Evolutionary conservation across 805 yeast genomes (phyloP).

Genomic region (Tetrapisispora taiwanensis): DNA sequence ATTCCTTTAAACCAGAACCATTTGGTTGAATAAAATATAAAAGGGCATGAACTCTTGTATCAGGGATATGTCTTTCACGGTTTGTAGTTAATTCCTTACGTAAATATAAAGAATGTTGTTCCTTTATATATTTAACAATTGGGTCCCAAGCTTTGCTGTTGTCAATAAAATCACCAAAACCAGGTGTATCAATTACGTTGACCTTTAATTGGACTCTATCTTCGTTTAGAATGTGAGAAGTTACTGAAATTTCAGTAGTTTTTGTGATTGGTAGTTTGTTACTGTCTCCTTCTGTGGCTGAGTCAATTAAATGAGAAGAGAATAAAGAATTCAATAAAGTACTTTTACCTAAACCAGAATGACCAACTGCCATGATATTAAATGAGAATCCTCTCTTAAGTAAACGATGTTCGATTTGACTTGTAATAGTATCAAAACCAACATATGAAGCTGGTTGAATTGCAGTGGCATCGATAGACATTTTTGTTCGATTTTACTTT

Average conservation of each 20-base stretch:
- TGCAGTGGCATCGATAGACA: conserved; percentile 3
- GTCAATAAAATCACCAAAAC: conserved; percentile 94
- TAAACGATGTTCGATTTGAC: conserved; percentile 86
- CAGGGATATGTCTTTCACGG: conserved; percentile 72
- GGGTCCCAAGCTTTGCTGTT: conserved; percentile 97
- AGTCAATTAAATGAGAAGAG: conserved; percentile 64
- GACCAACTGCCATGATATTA: conserved; percentile 89
- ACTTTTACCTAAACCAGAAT: conserved; percentile 89
- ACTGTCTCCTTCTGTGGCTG: conserved; percentile 55
- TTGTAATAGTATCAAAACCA: conserved; percentile 93
- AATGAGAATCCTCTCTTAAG: conserved; percentile 90
- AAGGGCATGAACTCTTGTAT: conserved; percentile 89
- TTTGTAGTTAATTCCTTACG: conserved; percentile 92
- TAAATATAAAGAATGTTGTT: conserved; percentile 83
- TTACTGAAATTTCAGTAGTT: conserved; percentile 74
- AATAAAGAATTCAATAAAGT: conserved; percentile 87
- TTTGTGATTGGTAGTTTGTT: conserved; percentile 67
- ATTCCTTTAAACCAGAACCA: conserved; percentile 69
- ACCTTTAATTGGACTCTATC: conserved; percentile 79
- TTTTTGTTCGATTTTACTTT: background rate
- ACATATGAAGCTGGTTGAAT: conserved; percentile 66
- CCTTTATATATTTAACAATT: conserved; percentile 84
- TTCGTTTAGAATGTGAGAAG: conserved; percentile 64
- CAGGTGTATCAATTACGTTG: conserved; percentile 93
- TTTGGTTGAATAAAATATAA: conserved; percentile 86